phyloP scores from a whole-genome alignment of 208 protist genomes.

The Acanthamoeba healyi region DNA sequence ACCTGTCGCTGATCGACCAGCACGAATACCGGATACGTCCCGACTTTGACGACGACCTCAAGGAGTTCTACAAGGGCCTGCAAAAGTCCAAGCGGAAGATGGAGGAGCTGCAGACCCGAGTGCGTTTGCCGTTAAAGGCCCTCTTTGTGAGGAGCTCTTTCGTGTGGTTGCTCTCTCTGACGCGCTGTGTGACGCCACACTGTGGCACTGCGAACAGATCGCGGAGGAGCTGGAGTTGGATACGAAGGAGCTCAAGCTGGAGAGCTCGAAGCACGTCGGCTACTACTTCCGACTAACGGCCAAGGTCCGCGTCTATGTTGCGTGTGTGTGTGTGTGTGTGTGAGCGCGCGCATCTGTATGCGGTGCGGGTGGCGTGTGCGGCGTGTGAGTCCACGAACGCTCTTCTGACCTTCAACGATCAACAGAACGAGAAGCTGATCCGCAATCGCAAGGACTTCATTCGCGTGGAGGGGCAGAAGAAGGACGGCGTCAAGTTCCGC shows the following conservation, averaged over 20 bases:
- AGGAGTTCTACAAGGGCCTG: slow-evolving; percentile 91
- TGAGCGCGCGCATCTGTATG: too few species aligned
- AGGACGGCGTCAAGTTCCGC: slow-evolving; percentile 75
- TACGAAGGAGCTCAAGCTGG: slow-evolving; percentile 94
- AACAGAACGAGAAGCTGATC: slow-evolving; percentile 71
- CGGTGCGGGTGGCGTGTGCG: not conserved
- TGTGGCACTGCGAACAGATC: not conserved
- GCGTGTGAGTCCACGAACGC: not conserved
- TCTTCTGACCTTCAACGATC: not conserved
- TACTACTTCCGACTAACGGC: slow-evolving; percentile 91
- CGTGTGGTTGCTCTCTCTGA: not conserved
- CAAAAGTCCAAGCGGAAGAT: slow-evolving; percentile 88
- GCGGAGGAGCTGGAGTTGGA: slow-evolving; percentile 90
- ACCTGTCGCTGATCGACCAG: slow-evolving; percentile 77
- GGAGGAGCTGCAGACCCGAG: slow-evolving; percentile 90
- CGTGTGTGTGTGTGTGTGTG: too few species aligned
- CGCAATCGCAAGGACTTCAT: slow-evolving; percentile 65
- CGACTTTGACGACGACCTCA: slow-evolving; percentile 96
- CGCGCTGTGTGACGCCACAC: not conserved
- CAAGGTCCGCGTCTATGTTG: slow-evolving; percentile 27
- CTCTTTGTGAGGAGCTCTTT: not conserved
- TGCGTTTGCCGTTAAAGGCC: slow-evolving; percentile 79
- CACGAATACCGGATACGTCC: slow-evolving; percentile 93
- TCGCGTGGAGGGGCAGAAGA: slow-evolving; percentile 52
- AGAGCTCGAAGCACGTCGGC: slow-evolving; percentile 93